Base-by-base conservation (phyloP, 2,329 filamentous ascomycete species). In the Lasiodiplodia sp. region DNA sequence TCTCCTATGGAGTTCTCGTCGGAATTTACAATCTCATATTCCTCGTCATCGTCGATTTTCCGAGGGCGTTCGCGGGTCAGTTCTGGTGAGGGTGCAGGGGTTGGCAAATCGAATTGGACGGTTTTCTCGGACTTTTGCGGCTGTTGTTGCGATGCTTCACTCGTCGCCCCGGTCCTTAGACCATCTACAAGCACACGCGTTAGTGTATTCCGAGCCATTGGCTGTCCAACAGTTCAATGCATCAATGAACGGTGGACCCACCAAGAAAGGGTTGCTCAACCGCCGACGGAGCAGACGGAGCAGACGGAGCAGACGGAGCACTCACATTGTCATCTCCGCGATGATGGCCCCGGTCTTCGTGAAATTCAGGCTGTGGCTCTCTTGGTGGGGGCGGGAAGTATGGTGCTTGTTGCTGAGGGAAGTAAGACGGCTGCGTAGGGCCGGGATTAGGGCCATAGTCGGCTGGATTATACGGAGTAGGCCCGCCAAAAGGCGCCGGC, bases 271-370 rank as follows among this genome's bases (percentile, higher is more conserved):
- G 72, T 71, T 77, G 76, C 72, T 76, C 73, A 70, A 74, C 69
- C 75, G 72, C 75, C 70, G 71, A 72, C 71, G 71, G 74, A 78
- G 79, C 79, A 70, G 71, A 72, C 71, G 71, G 74, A 78, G 79
- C 79, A 70, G 71, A 72, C 71, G 71, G 74, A 78, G 79, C 79
- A 85, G 71, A 72, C 71, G 71, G 74, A 78, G 79, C 79, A 85
- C 83, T 85, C 83, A 85, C 83, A 84, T 85, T 82, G 72, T 82
- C 81, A 77, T 80, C 78, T 72, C 76, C 76, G 69, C 74, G 75
- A 55, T 74, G 75, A 70, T 77, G 76, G 73, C 79, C 75, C 71
- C 79, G 77, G 66, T 74, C 70, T 70, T 69, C 67, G 55, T 74
- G 72, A 16, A 69, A 71, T 34, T 72, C 72, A 72, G 73, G 67